These are phyloP conservation scores for Saccharomyces hybrid DNA, from an alignment of 1,139 yeast species.

Conservation along the genomic window DNA sequence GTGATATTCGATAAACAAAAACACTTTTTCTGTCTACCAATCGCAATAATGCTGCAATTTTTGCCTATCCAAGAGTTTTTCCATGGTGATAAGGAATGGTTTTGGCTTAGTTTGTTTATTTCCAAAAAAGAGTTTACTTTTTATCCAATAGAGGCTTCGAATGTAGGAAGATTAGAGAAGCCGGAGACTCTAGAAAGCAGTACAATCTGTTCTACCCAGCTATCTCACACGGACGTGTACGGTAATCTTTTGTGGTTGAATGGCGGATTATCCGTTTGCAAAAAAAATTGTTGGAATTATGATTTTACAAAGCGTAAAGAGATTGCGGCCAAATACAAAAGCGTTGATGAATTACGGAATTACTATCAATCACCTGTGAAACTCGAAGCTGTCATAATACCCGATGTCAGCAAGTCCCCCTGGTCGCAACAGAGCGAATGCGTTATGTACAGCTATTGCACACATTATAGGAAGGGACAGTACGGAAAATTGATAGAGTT, in stretches of 20 bases:
- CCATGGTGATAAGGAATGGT: constrained; percentile 53
- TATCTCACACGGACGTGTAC: constrained; percentile 4
- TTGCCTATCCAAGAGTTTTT: constrained; percentile 18
- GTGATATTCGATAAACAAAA: constrained; percentile 39
- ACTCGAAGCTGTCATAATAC: neutral
- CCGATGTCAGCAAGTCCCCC: neutral
- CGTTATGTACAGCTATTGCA: neutral
- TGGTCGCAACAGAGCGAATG: neutral
- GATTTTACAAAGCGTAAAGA: constrained; percentile 3
- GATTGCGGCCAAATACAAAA: neutral
- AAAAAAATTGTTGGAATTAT: constrained; percentile 3
- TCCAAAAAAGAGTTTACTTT: constrained; percentile 4
- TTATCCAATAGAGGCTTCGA: constrained; percentile 5
- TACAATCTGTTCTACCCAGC: constrained; percentile 8
- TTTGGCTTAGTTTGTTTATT: constrained; percentile 42
- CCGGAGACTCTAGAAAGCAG: neutral
- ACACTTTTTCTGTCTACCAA: constrained; percentile 40
- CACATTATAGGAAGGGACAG: neutral
- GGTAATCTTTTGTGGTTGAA: constrained; percentile 7
- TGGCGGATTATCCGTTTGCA: constrained; percentile 9
- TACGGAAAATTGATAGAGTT: neutral
- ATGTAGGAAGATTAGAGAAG: constrained; percentile 3
- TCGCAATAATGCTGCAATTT: constrained; percentile 37
- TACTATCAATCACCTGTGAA: neutral
- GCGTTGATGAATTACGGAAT: neutral